Conservation (phyloP, 768 basidiomycete genomes). For the Kwoniella dendrophila region DNA sequence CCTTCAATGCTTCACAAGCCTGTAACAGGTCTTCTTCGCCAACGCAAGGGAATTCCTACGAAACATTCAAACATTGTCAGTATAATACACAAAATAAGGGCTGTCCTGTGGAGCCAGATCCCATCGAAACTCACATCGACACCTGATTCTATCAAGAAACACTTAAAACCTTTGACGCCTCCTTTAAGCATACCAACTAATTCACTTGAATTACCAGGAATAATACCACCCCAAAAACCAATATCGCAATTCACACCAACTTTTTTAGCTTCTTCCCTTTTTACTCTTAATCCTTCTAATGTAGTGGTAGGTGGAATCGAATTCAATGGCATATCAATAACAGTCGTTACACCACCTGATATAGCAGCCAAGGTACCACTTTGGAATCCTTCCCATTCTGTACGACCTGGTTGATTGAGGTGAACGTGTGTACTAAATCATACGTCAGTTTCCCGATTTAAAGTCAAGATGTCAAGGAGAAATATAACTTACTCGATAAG, state of each 20-base stretch:
- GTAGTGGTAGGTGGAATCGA: conserved; percentile 96
- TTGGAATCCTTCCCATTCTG: conserved; percentile 91
- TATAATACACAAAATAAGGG: neutral
- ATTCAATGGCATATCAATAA: conserved; percentile 98
- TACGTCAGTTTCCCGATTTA: neutral
- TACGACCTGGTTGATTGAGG: conserved; percentile 89
- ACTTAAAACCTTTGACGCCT: conserved; percentile 95
- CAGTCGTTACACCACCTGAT: conserved; percentile 90
- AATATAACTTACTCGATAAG: conserved; percentile 69
- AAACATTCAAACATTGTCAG: neutral
- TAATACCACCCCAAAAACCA: conserved; percentile 92
- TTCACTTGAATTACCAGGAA: conserved; percentile 82
- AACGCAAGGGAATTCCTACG: conserved; percentile 89
- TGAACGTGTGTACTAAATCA: conserved; percentile 66
- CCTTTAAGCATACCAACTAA: conserved; percentile 72
- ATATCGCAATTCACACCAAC: conserved; percentile 68
- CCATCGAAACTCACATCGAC: conserved; percentile 68
- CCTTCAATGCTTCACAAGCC: conserved; percentile 77
- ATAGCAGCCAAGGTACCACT: conserved; percentile 88
- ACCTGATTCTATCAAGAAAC: conserved; percentile 92
- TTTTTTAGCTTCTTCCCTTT: conserved; percentile 66
- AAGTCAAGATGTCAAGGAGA: neutral
- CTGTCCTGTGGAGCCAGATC: neutral
- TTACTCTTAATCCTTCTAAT: conserved; percentile 69
- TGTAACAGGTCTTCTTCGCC: conserved; percentile 66